Evolutionary conservation across 805 yeast species (phyloP).

Genomic region (Candida coquimbonensis): DNA sequence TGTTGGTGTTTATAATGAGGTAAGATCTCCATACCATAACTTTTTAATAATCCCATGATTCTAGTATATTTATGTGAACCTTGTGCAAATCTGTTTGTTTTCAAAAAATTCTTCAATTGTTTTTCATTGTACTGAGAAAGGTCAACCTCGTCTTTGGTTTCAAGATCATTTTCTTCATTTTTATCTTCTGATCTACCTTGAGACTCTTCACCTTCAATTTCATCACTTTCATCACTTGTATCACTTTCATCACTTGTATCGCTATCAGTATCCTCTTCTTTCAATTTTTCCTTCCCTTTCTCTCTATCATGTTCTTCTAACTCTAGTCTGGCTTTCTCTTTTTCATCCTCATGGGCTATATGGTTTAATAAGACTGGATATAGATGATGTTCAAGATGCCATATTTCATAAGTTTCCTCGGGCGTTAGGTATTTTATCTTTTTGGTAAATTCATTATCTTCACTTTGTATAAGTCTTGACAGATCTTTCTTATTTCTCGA

Average conservation of each 20-base stretch:
- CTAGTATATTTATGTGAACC: too few relatives aligned
- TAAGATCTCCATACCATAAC: background rate
- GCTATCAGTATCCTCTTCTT: background rate
- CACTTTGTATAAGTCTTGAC: background rate
- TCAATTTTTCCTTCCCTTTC: background rate
- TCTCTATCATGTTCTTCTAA: conserved; percentile 13
- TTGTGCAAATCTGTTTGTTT: too few relatives aligned
- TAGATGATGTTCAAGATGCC: conserved; percentile 14
- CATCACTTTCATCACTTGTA: background rate
- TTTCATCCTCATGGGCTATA: background rate
- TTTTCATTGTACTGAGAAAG: too few relatives aligned
- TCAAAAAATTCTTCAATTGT: too few relatives aligned
- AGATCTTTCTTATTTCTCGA: background rate
- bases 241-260: background rate
- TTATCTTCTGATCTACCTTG: too few relatives aligned
- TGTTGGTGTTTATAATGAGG: background rate
- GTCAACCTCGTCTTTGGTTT: too few relatives aligned
- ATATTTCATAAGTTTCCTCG: conserved; percentile 19
- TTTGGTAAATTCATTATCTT: background rate
- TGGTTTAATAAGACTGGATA: conserved; percentile 5
- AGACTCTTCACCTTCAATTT: too few relatives aligned
- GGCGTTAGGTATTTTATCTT: conserved; percentile 7
- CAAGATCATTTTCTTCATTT: too few relatives aligned
- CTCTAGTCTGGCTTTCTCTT: background rate
- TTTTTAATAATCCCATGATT: too few relatives aligned